Percentiles rank a stretch among this genome's conserved stretches.
Conservation (phyloP, 306 rosid genomes). For the Dalbergia oliveri region DNA sequence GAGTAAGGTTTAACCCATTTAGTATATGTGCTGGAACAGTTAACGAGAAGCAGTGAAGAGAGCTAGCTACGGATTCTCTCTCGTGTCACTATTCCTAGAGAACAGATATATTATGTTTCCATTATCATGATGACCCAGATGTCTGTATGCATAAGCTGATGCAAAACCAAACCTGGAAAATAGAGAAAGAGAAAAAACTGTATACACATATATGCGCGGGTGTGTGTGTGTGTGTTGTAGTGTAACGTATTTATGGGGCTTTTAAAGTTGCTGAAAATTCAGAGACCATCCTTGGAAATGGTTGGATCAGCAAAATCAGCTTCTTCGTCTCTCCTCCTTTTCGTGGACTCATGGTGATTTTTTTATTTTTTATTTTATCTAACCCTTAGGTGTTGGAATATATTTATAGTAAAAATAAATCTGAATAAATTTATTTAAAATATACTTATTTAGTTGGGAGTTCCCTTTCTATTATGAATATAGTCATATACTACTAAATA, state of each 20-base stretch:
- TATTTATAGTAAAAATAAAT: no score
- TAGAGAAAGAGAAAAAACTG: not conserved
- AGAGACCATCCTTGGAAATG: conserved; percentile 58
- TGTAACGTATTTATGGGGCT: conserved; percentile 60
- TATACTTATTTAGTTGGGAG: no score
- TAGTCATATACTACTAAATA: no score
- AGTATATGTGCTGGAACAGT: conserved; percentile 53
- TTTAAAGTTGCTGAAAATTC: conserved; percentile 72
- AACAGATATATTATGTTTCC: conserved; percentile 33
- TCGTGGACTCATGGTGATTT: no score
- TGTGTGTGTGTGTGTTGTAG: conserved; percentile 42
- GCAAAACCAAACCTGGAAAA: conserved; percentile 53
- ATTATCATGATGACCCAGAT: conserved; percentile 51
- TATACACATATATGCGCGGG: not conserved
- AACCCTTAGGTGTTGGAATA: no score
- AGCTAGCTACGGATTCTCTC: conserved; percentile 47
- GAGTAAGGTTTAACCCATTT: no score
- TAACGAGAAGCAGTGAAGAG: conserved; percentile 46
- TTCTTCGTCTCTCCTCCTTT: no score
- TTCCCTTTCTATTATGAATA: no score
- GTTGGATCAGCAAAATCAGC: conserved; percentile 35
- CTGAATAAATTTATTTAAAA: no score
- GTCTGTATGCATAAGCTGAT: conserved; percentile 36
- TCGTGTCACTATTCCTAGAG: conserved; percentile 32
- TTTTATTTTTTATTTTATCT: no score